Evolutionary conservation across 2,329 filamentous ascomycete genomes (phyloP).

Genomic region (Pseudopyricularia cyperi): DNA sequence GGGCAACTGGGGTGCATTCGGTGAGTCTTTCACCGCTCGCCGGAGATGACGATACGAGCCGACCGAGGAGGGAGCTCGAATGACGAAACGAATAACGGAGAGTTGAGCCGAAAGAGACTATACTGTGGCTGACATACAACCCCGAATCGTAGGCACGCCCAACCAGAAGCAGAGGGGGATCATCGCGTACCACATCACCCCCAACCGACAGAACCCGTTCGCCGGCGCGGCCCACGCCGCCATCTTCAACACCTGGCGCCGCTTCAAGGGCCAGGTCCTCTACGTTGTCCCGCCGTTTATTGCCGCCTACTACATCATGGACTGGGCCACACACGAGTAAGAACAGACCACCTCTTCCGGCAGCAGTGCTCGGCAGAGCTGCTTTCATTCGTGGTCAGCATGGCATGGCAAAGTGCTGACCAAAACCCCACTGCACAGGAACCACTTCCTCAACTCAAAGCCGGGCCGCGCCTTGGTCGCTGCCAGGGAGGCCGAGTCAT

Average conservation of each 20-base stretch:
- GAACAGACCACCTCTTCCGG: not conserved
- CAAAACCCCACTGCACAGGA: slow-evolving; percentile 32
- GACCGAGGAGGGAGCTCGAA: not conserved
- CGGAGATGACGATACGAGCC: not conserved
- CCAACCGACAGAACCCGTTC: slow-evolving; percentile 82
- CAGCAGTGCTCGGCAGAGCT: not conserved
- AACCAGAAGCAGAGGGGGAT: slow-evolving; percentile 42
- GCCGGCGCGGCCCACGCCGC: slow-evolving; percentile 67
- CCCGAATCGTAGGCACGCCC: slow-evolving; percentile 2
- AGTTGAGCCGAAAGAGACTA: not conserved
- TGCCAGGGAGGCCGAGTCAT: slow-evolving; percentile 23
- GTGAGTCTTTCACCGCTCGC: slow-evolving; percentile 35
- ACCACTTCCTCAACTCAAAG: slow-evolving; percentile 75
- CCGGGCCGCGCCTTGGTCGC: slow-evolving; percentile 46
- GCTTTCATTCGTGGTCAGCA: not conserved
- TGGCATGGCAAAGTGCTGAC: slow-evolving; percentile 6
- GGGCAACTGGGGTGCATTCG: slow-evolving; percentile 62
- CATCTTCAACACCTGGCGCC: slow-evolving; percentile 90
- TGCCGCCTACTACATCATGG: slow-evolving; percentile 67
- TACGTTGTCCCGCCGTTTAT: slow-evolving; percentile 76
- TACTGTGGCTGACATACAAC: not conserved
- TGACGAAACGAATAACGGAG: not conserved
- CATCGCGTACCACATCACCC: slow-evolving; percentile 60
- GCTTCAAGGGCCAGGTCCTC: slow-evolving; percentile 74
- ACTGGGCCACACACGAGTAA: slow-evolving; percentile 87